Evolutionary conservation across 1,139 yeast genomes (phyloP).

Genomic region (Blastobotrys malaysiensis): DNA sequence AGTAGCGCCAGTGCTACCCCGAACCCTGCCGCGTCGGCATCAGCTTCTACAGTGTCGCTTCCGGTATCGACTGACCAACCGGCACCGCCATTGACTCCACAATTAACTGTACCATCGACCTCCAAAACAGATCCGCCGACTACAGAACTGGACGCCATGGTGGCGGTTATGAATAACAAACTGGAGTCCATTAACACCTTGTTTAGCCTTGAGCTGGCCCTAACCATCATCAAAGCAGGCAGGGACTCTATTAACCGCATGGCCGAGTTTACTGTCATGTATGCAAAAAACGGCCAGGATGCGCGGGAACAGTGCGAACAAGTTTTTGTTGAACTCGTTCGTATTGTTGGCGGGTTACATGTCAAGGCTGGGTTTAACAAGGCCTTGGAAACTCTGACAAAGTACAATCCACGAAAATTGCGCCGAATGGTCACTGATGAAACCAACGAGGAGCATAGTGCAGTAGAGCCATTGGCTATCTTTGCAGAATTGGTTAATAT

Average conservation of each 20-base stretch:
- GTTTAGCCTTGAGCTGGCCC: slow-evolving; percentile 40
- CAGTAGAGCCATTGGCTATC: slow-evolving; percentile 75
- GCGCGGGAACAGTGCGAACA: slow-evolving; percentile 42
- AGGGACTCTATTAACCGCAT: slow-evolving; percentile 36
- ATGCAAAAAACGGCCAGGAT: slow-evolving; percentile 30
- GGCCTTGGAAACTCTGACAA: slow-evolving; percentile 63
- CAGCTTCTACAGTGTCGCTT: slow-evolving; percentile 9
- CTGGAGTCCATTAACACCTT: slow-evolving; percentile 38
- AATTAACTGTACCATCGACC: slow-evolving; percentile 1
- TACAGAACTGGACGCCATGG: slow-evolving; percentile 42
- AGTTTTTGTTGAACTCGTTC: slow-evolving; percentile 62
- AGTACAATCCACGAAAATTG: slow-evolving; percentile 60
- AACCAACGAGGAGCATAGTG: slow-evolving; percentile 21
- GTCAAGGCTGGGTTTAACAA: slow-evolving; percentile 75
- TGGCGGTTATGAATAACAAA: slow-evolving; percentile 40
- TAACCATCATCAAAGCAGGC: slow-evolving; percentile 36
- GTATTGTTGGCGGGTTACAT: slow-evolving; percentile 64
- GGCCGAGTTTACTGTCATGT: slow-evolving; percentile 29
- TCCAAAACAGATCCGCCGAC: slow-evolving; percentile 27
- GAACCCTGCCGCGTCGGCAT: slow-evolving; percentile 8
- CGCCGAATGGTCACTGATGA: slow-evolving; percentile 28
- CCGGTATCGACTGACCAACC: slow-evolving; percentile 1
- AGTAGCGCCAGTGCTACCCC: slow-evolving; percentile 4
- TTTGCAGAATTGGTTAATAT: slow-evolving; percentile 88
- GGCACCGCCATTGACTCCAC: slow-evolving; percentile 1